Evolutionary conservation across 202 grass and related monocot species (phyloP), one percentile per base, ranked within the genome.

Genomic region (Eragrostis tef): DNA sequence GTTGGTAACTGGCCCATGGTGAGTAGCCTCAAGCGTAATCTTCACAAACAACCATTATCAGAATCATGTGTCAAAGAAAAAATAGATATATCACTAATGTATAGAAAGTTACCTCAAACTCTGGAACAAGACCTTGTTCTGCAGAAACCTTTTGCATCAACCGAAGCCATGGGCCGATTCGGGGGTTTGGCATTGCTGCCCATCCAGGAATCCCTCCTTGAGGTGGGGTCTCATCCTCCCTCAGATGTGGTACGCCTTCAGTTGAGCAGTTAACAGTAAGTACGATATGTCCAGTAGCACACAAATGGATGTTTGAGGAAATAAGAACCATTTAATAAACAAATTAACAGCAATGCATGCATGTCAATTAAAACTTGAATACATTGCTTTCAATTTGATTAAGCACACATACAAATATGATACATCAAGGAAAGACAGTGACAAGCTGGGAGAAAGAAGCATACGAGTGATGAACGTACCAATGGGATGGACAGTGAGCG

Each of bases 1-100:
- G 79, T 78, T 87, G 42, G 92, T 94, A 63, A 97, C 75, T 13
- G 94, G 94, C 66, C 91, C 91, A 87, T 97, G 94, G 82, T 97
- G 94, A 76, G 94, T 97, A 91, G 87, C 94, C 80, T 94, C 94
- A 76, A 94, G 84, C 16, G 91, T 97, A 81, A 97, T 81, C 91
- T 97, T 79, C 81, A 90, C 41, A 89, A 11, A 34, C 12, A 85
- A 61, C 48, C 61, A 52, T 62, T 21, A 79, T 83, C 74, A 86
- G 54, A 64, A 71, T 67, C 69, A 88, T 39, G 51, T 67, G 56
- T 66, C n/a, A 49, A 6, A 51, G 24, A 59, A 65, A 65, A 9
- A 11, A 44, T 57, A 80, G 59, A n/a, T n/a, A 17, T 22, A 43
- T 58, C 50, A 84, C 42, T 48, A n/a, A 26, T 24, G 14, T 0